Evolutionary conservation across 129 eudicot genomes (phyloP), one percentile per base, ranked within the genome.

Genomic region (Erigeron canadensis): DNA sequence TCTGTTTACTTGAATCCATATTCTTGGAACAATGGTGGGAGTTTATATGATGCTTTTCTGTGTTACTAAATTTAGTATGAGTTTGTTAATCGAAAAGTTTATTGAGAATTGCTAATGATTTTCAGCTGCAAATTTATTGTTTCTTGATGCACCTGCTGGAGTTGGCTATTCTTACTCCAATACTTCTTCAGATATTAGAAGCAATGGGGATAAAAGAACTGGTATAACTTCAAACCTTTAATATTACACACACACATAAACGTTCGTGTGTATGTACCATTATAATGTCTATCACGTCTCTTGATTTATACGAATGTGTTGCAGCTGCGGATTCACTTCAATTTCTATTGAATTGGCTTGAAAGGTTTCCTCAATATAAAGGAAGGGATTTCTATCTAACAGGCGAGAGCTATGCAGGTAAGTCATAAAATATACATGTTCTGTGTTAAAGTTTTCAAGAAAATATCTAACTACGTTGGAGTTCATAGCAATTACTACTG

Each of bases 391-490:
- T 95, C 70, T 95, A 87, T 47, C 63, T 95, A 8, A 22, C 86
- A 17, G 99, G 99, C 78, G 99, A 95, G 72, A 90, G 99, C 80
- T 95, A 95, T 83, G 97, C 91, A 79, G 99, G 99, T 95, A 79
- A 40, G 4, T 44, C 48, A 2, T 44, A 28, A 37, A 13, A 13
- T 53, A 60, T 28, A 12, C 15, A 16, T 37, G 23, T 59, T 34
- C 9, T 21, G 10, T 22, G 1, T 5, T 13, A 58, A 23, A 53
- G 22, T 13, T 22, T n/a, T 7, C 58, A 53, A 53, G 23, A 48
- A 48, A 48, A 48, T 8, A 22, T 11, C 28, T 10, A 28, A 10
- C 17, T 21, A 59, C 18, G 12, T 58, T 22, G n/a, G 8, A 59
- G 65, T 59, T 28, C 0, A 59, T 59, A 28, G 40, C 43, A 12